These are phyloP conservation scores for Yarrowia yakushimensis DNA, from an alignment of 805 yeast species.

Conservation along the genomic window DNA sequence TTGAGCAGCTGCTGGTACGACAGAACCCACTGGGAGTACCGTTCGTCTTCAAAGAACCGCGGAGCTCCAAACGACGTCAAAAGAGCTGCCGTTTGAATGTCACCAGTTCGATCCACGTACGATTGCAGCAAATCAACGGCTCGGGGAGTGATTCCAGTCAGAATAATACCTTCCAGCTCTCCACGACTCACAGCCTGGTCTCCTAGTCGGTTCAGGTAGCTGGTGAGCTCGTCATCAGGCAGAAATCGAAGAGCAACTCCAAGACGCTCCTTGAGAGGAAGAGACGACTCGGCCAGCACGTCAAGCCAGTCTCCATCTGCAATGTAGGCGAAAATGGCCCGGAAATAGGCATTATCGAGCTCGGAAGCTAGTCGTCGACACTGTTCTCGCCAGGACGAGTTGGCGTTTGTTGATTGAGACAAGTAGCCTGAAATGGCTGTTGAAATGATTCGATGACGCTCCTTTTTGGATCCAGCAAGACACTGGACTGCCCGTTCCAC, in stretches of 20 bases:
- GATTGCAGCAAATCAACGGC: slow-evolving; percentile 80
- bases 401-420: slow-evolving; percentile 54
- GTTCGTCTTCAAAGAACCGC: slow-evolving; percentile 65
- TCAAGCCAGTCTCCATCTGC: slow-evolving; percentile 97
- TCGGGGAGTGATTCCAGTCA: slow-evolving; percentile 87
- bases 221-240: slow-evolving; percentile 68
- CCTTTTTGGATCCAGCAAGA: slow-evolving; percentile 69
- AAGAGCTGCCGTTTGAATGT: slow-evolving; percentile 86
- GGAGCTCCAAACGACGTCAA: slow-evolving; percentile 81
- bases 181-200: slow-evolving; percentile 71
- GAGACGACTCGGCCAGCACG: slow-evolving; percentile 81
- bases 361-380: slow-evolving; percentile 87
- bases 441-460: slow-evolving; percentile 71
- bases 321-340: slow-evolving; percentile 90
- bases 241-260: slow-evolving; percentile 88
- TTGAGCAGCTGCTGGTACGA: slow-evolving; percentile 62
- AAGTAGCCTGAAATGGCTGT: slow-evolving; percentile 91
- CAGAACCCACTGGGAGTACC: slow-evolving; percentile 77
- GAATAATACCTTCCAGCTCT: slow-evolving; percentile 82
- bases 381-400: slow-evolving; percentile 88
- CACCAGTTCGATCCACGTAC: slow-evolving; percentile 83
- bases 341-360: slow-evolving; percentile 78
- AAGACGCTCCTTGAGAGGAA: slow-evolving; percentile 81
- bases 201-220: slow-evolving; percentile 66
- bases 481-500: slow-evolving; percentile 75